Percentiles rank a stretch among this genome's conserved stretches.
These are phyloP conservation scores for Hyaloscypha finlandica DNA, from an alignment of 495 filamentous ascomycete genomes.

Conservation along the genomic window DNA sequence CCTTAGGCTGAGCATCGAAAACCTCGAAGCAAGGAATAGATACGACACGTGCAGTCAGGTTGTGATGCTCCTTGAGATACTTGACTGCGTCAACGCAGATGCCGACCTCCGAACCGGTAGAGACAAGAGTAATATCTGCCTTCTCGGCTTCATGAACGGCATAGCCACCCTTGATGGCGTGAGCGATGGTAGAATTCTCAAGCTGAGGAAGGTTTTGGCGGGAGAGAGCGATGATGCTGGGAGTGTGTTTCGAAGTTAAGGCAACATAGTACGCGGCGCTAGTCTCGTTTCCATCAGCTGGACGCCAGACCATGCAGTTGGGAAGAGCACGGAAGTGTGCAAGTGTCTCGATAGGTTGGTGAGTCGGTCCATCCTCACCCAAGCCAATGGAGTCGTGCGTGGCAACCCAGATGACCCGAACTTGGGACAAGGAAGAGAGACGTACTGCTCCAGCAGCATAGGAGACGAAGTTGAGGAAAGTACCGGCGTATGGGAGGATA, in stretches of 20 bases:
- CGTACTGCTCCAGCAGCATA: conserved; percentile 96
- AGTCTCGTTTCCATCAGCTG: conserved; percentile 98
- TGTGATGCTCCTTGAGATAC: conserved; percentile 79
- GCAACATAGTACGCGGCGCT: conserved; percentile 97
- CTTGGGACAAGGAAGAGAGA: conserved; percentile 87
- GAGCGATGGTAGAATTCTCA: conserved; percentile 85
- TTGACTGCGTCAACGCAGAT: conserved; percentile 91
- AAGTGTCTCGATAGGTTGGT: conserved; percentile 99
- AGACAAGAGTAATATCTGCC: conserved; percentile 86
- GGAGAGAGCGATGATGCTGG: conserved; percentile 89
- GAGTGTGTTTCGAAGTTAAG: conserved; percentile 87
- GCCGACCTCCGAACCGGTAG: conserved; percentile 94
- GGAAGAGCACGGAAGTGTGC: conserved; percentile 98
- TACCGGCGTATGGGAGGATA: conserved; percentile 89
- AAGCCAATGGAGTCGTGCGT: conserved; percentile 99
- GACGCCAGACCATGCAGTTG: conserved; percentile 99
- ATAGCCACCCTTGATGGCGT: conserved; percentile 92
- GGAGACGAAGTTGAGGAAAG: conserved; percentile 99
- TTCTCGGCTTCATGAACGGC: conserved; percentile 80
- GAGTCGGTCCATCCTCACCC: conserved; percentile 97
- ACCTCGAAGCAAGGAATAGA: conserved; percentile 97
- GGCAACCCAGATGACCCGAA: conserved; percentile 92
- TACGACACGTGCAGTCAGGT: conserved; percentile 86
- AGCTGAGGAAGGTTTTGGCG: conserved; percentile 99
- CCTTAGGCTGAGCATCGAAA: conserved; percentile 91